A percentile compares a stretch with the other conserved stretches of the same genome.
Conservation (phyloP, 2,329 filamentous ascomycete species). For the Rasamsonia emersonii region DNA sequence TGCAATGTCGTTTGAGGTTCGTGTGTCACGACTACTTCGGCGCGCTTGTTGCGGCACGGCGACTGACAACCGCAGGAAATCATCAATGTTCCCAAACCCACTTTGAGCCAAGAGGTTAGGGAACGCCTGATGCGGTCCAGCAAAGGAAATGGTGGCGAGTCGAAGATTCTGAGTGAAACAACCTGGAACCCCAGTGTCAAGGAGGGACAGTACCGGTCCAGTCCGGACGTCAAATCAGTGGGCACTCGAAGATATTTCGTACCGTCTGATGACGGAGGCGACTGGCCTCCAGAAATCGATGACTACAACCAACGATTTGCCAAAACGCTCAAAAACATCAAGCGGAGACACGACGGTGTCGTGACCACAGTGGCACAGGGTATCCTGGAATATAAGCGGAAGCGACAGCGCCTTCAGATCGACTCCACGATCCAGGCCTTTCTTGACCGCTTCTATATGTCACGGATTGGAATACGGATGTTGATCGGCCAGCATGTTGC, state of each 20-base stretch:
- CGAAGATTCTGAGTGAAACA: slow-evolving; percentile 66
- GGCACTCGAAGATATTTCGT: slow-evolving; percentile 73
- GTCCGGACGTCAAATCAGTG: slow-evolving; percentile 30
- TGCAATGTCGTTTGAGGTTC: slow-evolving; percentile 96
- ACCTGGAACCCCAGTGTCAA: slow-evolving; percentile 85
- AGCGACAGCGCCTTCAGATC: slow-evolving; percentile 93
- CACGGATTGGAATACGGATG: slow-evolving; percentile 97
- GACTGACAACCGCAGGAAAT: slow-evolving; percentile 56
- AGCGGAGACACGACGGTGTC: slow-evolving; percentile 89
- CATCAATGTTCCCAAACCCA: slow-evolving; percentile 71
- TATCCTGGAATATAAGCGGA: slow-evolving; percentile 96
- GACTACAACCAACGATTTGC: slow-evolving; percentile 91
- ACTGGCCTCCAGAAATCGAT: slow-evolving; percentile 90
- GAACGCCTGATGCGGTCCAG: slow-evolving; percentile 58
- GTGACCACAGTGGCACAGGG: slow-evolving; percentile 98
- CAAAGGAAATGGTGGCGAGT: slow-evolving; percentile 46
- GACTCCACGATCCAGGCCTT: slow-evolving; percentile 96
- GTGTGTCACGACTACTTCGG: slow-evolving; percentile 13
- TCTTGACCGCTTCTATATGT: slow-evolving; percentile 99
- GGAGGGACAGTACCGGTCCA: slow-evolving; percentile 66
- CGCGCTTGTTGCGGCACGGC: slow-evolving; percentile 1
- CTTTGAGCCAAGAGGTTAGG: slow-evolving; percentile 65
- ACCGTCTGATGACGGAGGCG: slow-evolving; percentile 74
- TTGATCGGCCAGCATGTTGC: slow-evolving; percentile 98
- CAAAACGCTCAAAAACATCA: slow-evolving; percentile 84